Base-by-base conservation (phyloP, 148 eudicot genomes). In the Talinum fruticosum region DNA sequence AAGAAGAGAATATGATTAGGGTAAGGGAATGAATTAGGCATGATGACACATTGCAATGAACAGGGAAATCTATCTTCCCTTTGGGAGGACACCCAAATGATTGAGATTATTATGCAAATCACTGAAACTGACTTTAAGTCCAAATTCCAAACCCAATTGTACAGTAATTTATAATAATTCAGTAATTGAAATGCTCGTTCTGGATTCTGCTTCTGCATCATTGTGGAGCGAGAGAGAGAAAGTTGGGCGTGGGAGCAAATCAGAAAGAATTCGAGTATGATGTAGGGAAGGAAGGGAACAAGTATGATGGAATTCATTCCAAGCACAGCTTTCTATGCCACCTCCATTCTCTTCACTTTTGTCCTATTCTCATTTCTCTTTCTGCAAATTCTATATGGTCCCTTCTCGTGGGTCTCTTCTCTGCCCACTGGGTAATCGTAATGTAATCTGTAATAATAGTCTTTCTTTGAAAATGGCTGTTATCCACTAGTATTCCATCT, bases 21-120 rank as follows among this genome's bases (percentile, higher is more conserved):
- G 10, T 5, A 23, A 0, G 5, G 28, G 64, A 7, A 21, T 23
- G 10, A 57, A 57, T 57, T 23, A 23, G 8, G 28, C 28, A 57
- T 57, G 19, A 57, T 57, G 64, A 57, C 64, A 57, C 64, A 57
- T 57, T 57, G 28, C 64, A 57, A 57, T 23, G 64, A 57, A 57
- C 28, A 57, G 64, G 64, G 64, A 57, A 57, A 23, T 57, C 64
- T 23, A 57, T 57, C 64, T 23, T 57, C 28, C 64, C 64, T 57
- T 57, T 57, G 64, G 64, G 64, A 57, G 64, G 28, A 57, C 64
- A 57, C 1, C 64, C 64, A 57, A 23, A 57, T 57, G 64, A 57
- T 57, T 57, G 64, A 57, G 64, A 57, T 23, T 57, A 57, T 57
- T 23, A 57, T 57, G 64, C 64, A 23, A 21, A 57, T 57, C 8